Evolutionary conservation across 2,329 filamentous ascomycete genomes (phyloP).

Genomic region (Ophiosphaerella narmari): DNA sequence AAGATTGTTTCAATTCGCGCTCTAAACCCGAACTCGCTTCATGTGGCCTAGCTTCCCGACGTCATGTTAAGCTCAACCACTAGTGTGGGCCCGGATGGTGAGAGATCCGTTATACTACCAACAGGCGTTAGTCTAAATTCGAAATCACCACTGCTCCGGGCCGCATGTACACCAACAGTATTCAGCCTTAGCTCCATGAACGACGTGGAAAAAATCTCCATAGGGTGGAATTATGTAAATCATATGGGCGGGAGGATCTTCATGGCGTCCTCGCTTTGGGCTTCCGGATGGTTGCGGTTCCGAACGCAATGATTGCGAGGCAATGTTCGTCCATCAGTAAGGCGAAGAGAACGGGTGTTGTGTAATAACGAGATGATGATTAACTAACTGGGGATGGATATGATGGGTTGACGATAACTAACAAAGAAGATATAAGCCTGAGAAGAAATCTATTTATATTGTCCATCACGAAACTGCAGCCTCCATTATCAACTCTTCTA

Average conservation of each 20-base stretch:
- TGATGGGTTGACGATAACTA: not conserved
- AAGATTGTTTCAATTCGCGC: not conserved
- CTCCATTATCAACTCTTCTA: not conserved
- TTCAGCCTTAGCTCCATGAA: not conserved
- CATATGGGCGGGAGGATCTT: constrained; percentile 1
- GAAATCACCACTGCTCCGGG: not conserved
- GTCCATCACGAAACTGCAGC: not conserved
- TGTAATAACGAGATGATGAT: not conserved
- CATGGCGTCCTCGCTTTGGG: not conserved
- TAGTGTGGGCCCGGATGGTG: not conserved
- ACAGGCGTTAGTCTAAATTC: constrained; percentile 1
- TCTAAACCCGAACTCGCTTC: not conserved
- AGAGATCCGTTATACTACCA: constrained; percentile 1
- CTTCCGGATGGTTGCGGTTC: not conserved
- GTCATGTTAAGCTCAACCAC: constrained; percentile 6
- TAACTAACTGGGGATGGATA: not conserved
- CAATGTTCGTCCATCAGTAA: not conserved
- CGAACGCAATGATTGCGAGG: not conserved
- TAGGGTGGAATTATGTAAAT: not conserved
- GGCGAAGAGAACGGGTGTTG: not conserved
- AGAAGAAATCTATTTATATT: not conserved
- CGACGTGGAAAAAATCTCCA: not conserved
- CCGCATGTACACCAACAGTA: not conserved
- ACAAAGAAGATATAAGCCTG: constrained; percentile 1
- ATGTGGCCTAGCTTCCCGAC: not conserved